Base-by-base conservation (phyloP, 257 asterid genomes). In the Solanum tacnaense region DNA sequence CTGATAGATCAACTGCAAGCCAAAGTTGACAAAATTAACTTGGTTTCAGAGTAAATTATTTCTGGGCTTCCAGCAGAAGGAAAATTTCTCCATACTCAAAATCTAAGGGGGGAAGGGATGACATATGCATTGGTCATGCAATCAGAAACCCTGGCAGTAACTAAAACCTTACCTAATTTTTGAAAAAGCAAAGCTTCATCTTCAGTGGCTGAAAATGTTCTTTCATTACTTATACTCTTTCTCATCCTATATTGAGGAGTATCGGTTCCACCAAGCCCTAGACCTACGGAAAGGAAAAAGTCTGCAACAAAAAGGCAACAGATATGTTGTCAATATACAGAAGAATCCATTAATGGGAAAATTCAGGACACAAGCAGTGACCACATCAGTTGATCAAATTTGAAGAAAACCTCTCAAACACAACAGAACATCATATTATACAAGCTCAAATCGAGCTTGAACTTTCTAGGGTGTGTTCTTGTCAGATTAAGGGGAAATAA, bases 211-310 rank as follows among this genome's bases (percentile, higher is more conserved):
- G 98, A 89, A 93, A 97, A 97, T 13, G 99, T 97, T 91, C 99
- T 95, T 94, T 97, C 98, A 68, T 88, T 95, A 88, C 99, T 97
- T 89, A 96, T 95, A 86, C 99, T 96, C 92, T 97, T 97, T 83
- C 99, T 92, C 89, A 84, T 90, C 88, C 87, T 90, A 41, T 73
- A 91, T 92, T 91, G 91, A 85, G 99, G 99, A 4, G 96, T 90
- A 85, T 94, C 95, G 58, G 99, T 97, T 88, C 98, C 92, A 70
- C 99, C 99, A 88, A 97, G 89, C 58, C 99, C 99, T 91, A 97
- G 94, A 86, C 96, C 93, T 27, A 97, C 99, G 21, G 98, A 94
- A 88, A 96, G 93, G 90, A 97, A 97, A 90, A 97, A 96, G 81
- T 96, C 99, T 97, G 93, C 93, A 89, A 75, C 38, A 44, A 90